Base-by-base conservation (phyloP, 1,139 yeast genomes). In the Sugiyamaella grinbergsii region DNA sequence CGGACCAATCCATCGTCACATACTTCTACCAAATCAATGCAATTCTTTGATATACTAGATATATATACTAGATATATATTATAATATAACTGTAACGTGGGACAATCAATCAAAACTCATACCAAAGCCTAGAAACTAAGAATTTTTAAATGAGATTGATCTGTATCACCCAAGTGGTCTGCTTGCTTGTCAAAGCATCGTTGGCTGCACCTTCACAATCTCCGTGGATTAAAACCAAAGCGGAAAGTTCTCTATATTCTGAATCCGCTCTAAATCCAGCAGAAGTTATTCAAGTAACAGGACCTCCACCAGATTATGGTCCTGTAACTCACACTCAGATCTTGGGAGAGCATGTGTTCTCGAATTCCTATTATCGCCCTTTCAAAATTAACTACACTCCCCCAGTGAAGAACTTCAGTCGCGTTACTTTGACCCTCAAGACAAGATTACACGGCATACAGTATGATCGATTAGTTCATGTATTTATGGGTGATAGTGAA, bases 381-480 rank as follows among this genome's bases (percentile, higher is more conserved):
- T 75, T 71, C 29, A 63, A 66, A 2, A 71, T 66, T 5, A 53
- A 62, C 1, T 80, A 79, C 57, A 42, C 47, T 2, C 78, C 82
- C 1, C 77, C 77, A 1, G 59, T 62, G 3, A 59, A 66, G 19
- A 65, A 70, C 0, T 88, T 80, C 66, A 80, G 82, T 59, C 78
- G 78, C 56, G 88, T 86, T n/a, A 77, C 81, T 0, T 69, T 86
- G 44, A 76, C 80, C 5, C 70, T 88, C 46, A 74, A 79, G 45
- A 81, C 85, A 2, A 69, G 78, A 6, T 81, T 81, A 3, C 72
- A 70, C 39, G 93, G 94, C 8, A 77, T 80, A 11, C 96, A 88
- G 65, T 87, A 79, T 61, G 95, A 88, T 64, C 74, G 96, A 52
- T 72, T 88, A 59, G 86, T 83, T 11, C 87, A 86, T 62, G 66